Evolutionary conservation across 257 asterid genomes (phyloP), one percentile per base, ranked within the genome.

Genomic region (Penstemon eatonii): DNA sequence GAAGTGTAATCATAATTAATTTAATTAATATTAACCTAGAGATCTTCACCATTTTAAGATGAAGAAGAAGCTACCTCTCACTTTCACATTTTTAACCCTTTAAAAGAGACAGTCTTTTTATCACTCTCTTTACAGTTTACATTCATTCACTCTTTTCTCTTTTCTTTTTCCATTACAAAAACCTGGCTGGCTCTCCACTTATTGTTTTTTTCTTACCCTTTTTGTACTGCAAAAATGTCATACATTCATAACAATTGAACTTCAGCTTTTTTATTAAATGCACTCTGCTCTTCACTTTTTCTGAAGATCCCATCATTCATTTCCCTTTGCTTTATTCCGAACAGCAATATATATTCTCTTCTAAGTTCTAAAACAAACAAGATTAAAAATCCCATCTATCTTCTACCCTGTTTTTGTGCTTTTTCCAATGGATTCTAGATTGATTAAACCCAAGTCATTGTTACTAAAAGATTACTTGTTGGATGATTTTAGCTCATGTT

Each of bases 41-140:
- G 91, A 89, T 89, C 94, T 77, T 88, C 89, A 84, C 86, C 81
- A 10, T 43, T 39, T n/a, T 38, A 65, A 71, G 56, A 15, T 62
- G 8, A 15, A 59, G 8, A 15, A 59, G 93, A 88, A 86, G 79
- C 78, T 84, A 66, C 93, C 86, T 75, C 82, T 73, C 76, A 69
- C 85, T 75, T 86, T 86, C 90, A 82, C 42, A 3, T 13, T 18
- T 41, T 10, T 45, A 49, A 19, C 66, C 70, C 58, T 68, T 46
- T 73, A 69, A 66, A 73, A 51, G 46, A 6, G 42, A 4, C 52
- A 45, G 37, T 10, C 42, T 50, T 50, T 74, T 62, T 52, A 39
- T 38, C 46, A 67, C 53, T 39, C 43, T 39, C 61, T 59, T 49
- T 13, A 58, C 53, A 25, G 57, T 59, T 49, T 13, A 58, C 53